Evolutionary conservation across 2,329 filamentous ascomycete genomes (phyloP), one percentile per base, ranked within the genome.

Genomic region (Ceratocystis huliohia): DNA sequence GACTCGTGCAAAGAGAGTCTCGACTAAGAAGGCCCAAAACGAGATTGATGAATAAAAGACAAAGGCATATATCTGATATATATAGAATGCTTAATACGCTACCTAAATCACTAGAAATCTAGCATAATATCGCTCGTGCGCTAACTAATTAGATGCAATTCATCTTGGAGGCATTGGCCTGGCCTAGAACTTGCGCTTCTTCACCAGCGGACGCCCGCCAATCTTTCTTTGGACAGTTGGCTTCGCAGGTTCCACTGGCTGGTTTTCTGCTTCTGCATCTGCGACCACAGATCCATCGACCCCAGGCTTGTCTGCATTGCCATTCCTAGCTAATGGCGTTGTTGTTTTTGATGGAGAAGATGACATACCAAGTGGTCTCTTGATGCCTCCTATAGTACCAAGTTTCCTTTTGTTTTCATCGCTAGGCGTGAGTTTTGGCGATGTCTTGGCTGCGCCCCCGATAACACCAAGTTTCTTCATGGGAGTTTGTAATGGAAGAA

Each of bases 131-230:
- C 7, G 22, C 6, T 37, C 10, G 28, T 28, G 2, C 3, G 48
- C 48, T 2, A 28, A 2, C 48, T 25, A 53, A 25, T 13, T 5
- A 53, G 13, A 53, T 22, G 17, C 22, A 6, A 10, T 15, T 28
- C 48, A 15, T 22, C 13, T 28, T 48, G n/a, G 48, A 10, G 4
- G 15, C 8, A 1, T 13, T 33, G 10, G n/a, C 33, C n/a, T 1
- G 25, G n/a, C n/a, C 50, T 63, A 68, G 30, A 68, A 68, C n/a
- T 56, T 64, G 37, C 67, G 56, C 62, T 56, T 64, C 48, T 68
- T 68, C 6, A 68, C 62, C 44, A 68, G 4, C n/a, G 67, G 67
- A 30, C 53, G 63, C 6, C 53, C 53, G 4, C 59, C 64, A 30
- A 64, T 33, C 46, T 62, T 67, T 65, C 61, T 37, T 48, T 59